Conservation (phyloP, 2,329 filamentous ascomycete species). For the Zymoseptoria brevis region DNA sequence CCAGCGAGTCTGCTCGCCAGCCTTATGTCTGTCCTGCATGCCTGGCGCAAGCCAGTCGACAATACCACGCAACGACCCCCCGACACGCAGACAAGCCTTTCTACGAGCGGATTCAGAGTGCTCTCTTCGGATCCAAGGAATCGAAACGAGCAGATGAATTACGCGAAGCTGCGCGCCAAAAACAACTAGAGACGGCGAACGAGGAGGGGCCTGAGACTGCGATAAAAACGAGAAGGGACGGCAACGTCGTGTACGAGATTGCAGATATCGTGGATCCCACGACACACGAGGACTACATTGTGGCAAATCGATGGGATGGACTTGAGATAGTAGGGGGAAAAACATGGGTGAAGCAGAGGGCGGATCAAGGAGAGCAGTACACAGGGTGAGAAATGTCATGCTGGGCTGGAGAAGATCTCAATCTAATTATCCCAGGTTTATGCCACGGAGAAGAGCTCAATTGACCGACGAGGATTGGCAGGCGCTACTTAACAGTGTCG, state of each 20-base stretch:
- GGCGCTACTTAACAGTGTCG: constrained; percentile 45
- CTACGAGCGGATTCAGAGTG: constrained; percentile 18
- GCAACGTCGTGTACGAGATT: constrained; percentile 18
- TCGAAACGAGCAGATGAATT: constrained; percentile 6
- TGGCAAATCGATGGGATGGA: constrained; percentile 44
- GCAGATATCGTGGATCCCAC: constrained; percentile 19
- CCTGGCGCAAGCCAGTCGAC: constrained; percentile 21
- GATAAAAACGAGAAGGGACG: constrained; percentile 4
- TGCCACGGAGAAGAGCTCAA: constrained; percentile 30
- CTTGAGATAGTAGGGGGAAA: constrained; percentile 48
- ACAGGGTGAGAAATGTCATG: constrained; percentile 24
- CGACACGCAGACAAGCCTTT: constrained; percentile 18
- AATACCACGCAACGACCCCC: constrained; percentile 20
- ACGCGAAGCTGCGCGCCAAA: constrained; percentile 14
- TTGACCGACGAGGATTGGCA: constrained; percentile 31
- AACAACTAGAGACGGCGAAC: constrained; percentile 5
- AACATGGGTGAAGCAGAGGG: constrained; percentile 33
- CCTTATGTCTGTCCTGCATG: constrained; percentile 25
- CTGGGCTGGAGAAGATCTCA: not conserved
- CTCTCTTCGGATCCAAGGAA: constrained; percentile 24
- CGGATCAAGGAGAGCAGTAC: constrained; percentile 31
- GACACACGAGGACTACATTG: constrained; percentile 34
- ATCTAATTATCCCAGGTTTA: constrained; percentile 28
- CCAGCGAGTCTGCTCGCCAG: constrained; percentile 10
- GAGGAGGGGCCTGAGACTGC: constrained; percentile 5